Percentiles rank a stretch among this genome's conserved stretches.
Evolutionary conservation across 2,329 filamentous ascomycete genomes (phyloP).

Genomic region (Xylariaceae sp.): DNA sequence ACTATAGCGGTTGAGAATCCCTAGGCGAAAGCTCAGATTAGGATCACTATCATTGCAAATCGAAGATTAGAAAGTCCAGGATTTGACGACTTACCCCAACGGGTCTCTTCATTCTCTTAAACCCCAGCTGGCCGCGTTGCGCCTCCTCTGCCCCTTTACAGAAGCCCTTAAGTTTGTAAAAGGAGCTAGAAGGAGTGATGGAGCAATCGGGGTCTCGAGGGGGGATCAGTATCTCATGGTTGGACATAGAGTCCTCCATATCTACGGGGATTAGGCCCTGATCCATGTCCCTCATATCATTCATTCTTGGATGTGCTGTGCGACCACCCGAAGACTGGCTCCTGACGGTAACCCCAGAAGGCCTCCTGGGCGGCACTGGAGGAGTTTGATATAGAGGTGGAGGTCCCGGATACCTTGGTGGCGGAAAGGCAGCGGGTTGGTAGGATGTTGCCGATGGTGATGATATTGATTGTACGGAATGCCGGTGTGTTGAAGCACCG

Average conservation of each 20-base stretch:
- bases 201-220: conserved; percentile 47
- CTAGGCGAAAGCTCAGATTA: conserved; percentile 35
- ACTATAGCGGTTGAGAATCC: conserved; percentile 52
- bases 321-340: conserved; percentile 17
- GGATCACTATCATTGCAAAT: conserved; percentile 2
- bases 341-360: conserved; percentile 18
- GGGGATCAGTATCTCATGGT: conserved; percentile 28
- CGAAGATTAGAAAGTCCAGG: background rate
- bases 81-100: conserved; percentile 45
- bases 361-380: conserved; percentile 17
- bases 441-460: conserved; percentile 1
- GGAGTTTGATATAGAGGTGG: conserved; percentile 36
- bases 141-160: conserved; percentile 61
- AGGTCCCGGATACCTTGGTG: conserved; percentile 26
- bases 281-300: conserved; percentile 26
- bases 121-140: conserved; percentile 54
- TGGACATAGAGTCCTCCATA: conserved; percentile 33
- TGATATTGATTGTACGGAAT: conserved; percentile 25
- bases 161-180: conserved; percentile 60
- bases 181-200: conserved; percentile 56
- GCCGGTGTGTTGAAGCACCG: conserved; percentile 29
- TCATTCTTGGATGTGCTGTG: conserved; percentile 14
- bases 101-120: conserved; percentile 58
- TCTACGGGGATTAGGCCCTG: conserved; percentile 49
- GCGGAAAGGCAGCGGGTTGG: conserved; percentile 16